Percentiles rank a stretch among this genome's conserved stretches.
These are phyloP conservation scores for Tieghemostelium lacteum DNA, from an alignment of 78 protist genomes.

Conservation along the genomic window DNA sequence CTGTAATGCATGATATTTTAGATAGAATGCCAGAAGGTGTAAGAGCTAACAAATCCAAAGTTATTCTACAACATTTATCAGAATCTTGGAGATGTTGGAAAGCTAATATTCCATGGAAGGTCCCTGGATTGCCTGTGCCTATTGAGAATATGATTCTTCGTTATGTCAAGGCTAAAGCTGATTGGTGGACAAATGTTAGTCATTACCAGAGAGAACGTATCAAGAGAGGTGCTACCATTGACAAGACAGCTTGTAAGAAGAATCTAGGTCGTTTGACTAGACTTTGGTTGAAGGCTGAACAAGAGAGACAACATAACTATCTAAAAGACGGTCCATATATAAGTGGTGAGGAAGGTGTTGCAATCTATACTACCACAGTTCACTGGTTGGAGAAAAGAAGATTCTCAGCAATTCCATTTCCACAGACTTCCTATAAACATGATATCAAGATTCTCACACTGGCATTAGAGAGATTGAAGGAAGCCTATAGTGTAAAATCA, in stretches of 20 bases:
- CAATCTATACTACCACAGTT: conserved; percentile 98
- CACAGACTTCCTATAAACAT: conserved; percentile 98
- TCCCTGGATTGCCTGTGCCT: conserved; percentile 99
- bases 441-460: conserved; percentile 99
- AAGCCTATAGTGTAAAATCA: conserved; percentile 94
- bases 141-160: conserved; percentile 98
- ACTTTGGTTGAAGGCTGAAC: conserved; percentile 99
- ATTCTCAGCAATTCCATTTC: conserved; percentile 99
- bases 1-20: conserved; percentile 98
- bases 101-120: conserved; percentile 99
- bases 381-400: conserved; percentile 97
- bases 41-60: conserved; percentile 94
- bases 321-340: conserved; percentile 99
- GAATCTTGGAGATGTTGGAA: conserved; percentile 99
- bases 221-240: conserved; percentile 98
- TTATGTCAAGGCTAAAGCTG: conserved; percentile 99
- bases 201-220: conserved; percentile 99
- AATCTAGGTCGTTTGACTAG: conserved; percentile 99
- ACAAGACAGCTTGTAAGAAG: conserved; percentile 98
- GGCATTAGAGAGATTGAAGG: conserved; percentile 99
- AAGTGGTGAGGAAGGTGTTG: conserved; percentile 98
- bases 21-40: conserved; percentile 99
- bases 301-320: conserved; percentile 99
- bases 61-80: conserved; percentile 96
- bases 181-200: conserved; percentile 99